Percentiles rank a stretch among this genome's conserved stretches.
Conservation (phyloP, 2,329 filamentous ascomycete genomes). For the Penicillium sp. region DNA sequence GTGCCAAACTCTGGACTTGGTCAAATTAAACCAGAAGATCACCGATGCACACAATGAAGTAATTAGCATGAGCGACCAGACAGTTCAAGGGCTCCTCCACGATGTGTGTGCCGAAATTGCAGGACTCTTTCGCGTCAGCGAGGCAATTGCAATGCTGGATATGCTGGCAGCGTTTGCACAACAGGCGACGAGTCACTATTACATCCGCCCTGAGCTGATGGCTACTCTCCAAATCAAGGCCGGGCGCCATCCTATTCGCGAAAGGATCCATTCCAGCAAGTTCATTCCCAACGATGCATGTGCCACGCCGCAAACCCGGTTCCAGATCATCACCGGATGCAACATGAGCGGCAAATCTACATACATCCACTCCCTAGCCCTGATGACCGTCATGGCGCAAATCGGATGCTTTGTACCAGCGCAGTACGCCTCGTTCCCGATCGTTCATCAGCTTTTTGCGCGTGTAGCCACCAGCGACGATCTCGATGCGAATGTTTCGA, state of each 20-base stretch:
- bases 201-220: conserved; percentile 69
- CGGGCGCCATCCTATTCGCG: conserved; percentile 76
- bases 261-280: conserved; percentile 67
- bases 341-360: conserved; percentile 99
- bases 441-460: conserved; percentile 82
- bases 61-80: conserved; percentile 76
- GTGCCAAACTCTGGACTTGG: conserved; percentile 80
- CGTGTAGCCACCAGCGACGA: conserved; percentile 84
- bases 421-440: conserved; percentile 75
- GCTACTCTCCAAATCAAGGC: conserved; percentile 71
- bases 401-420: conserved; percentile 90
- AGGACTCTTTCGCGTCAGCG: conserved; percentile 78
- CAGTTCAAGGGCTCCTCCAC: conserved; percentile 70
- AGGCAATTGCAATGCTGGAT: conserved; percentile 83
- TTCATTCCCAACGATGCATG: conserved; percentile 92
- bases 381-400: conserved; percentile 91
- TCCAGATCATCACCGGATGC: conserved; percentile 91
- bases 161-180: conserved; percentile 80
- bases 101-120: conserved; percentile 73
- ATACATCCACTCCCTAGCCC: conserved; percentile 81
- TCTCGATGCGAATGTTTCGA: conserved; percentile 88
- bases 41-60: conserved; percentile 82
- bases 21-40: conserved; percentile 79
- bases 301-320: conserved; percentile 74
- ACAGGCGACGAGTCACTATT: conserved; percentile 67